These are phyloP conservation scores for Penicillium sp. DNA, from an alignment of 2,329 filamentous ascomycete species.

Conservation along the genomic window DNA sequence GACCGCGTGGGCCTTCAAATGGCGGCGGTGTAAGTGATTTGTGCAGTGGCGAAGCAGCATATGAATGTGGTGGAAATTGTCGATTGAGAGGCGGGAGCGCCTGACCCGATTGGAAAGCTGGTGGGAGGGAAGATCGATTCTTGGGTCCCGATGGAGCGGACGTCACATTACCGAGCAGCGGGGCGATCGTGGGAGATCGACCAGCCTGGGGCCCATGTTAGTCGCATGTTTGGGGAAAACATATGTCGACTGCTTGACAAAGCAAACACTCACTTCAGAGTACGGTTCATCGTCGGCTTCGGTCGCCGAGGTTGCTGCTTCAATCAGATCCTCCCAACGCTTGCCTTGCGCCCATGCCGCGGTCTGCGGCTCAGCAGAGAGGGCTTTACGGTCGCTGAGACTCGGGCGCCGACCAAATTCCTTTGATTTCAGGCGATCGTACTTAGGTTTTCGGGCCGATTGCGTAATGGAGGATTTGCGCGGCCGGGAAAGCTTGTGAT, in stretches of 20 bases:
- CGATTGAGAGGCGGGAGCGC: conserved; percentile 40
- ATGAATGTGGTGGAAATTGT: conserved; percentile 49
- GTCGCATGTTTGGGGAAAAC: conserved; percentile 38
- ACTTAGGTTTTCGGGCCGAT: conserved; percentile 67
- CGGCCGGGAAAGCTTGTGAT: conserved; percentile 63
- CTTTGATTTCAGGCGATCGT: conserved; percentile 75
- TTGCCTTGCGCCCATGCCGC: conserved; percentile 71
- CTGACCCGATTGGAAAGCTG: conserved; percentile 50
- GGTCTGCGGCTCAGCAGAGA: conserved; percentile 76
- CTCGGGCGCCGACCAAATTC: conserved; percentile 69
- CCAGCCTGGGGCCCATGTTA: conserved; percentile 38
- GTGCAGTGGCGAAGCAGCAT: conserved; percentile 85
- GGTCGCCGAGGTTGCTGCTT: conserved; percentile 86
- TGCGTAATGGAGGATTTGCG: conserved; percentile 85
- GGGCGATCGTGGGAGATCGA: conserved; percentile 39
- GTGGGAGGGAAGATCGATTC: conserved; percentile 59
- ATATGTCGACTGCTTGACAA: conserved; percentile 23
- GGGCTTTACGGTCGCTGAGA: conserved; percentile 72
- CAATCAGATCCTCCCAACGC: conserved; percentile 93
- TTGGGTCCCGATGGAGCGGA: conserved; percentile 41
- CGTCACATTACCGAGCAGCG: conserved; percentile 37
- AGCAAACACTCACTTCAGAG: conserved; percentile 62
- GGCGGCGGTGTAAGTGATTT: conserved; percentile 82
- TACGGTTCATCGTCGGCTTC: conserved; percentile 82
- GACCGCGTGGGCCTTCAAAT: conserved; percentile 51